Conservation (phyloP, 495 filamentous ascomycete species). For the Baudoinia panamericana region DNA sequence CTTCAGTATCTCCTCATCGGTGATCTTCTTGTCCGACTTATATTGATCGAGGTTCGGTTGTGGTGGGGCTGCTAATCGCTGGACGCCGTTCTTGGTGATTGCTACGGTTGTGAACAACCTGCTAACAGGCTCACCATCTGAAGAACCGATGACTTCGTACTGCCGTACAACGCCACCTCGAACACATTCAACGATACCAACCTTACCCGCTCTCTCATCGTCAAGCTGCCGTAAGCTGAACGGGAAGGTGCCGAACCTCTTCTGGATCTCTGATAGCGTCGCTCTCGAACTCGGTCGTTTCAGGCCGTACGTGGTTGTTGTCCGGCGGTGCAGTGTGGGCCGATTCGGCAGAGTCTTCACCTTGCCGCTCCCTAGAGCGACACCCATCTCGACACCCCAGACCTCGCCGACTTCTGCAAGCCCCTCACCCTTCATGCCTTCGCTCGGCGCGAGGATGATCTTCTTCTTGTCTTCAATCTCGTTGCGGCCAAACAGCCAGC, state of each 20-base stretch:
- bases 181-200: slow-evolving; percentile 90
- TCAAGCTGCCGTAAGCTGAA: slow-evolving; percentile 96
- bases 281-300: slow-evolving; percentile 87
- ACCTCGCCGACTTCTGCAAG: slow-evolving; percentile 83
- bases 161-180: slow-evolving; percentile 78
- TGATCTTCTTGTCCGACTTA: slow-evolving; percentile 95
- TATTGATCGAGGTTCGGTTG: slow-evolving; percentile 58
- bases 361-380: slow-evolving; percentile 83
- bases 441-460: slow-evolving; percentile 80
- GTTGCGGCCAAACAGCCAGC: slow-evolving; percentile 88
- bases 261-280: slow-evolving; percentile 79
- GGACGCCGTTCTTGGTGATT: slow-evolving; percentile 94
- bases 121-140: slow-evolving; percentile 70
- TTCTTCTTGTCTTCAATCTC: slow-evolving; percentile 98
- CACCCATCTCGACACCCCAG: slow-evolving; percentile 93
- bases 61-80: slow-evolving; percentile 64
- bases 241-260: slow-evolving; percentile 94
- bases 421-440: slow-evolving; percentile 82
- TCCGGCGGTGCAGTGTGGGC: slow-evolving; percentile 83
- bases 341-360: slow-evolving; percentile 80
- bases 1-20: slow-evolving; percentile 84
- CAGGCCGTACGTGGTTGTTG: slow-evolving; percentile 72
- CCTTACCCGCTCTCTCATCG: slow-evolving; percentile 91
- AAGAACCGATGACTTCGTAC: slow-evolving; percentile 90
- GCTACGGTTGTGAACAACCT: slow-evolving; percentile 82